Percentiles rank a stretch among this genome's conserved stretches.
phyloP scores from a whole-genome alignment of 345 rosid species.

The Abelmoschus esculentus region DNA sequence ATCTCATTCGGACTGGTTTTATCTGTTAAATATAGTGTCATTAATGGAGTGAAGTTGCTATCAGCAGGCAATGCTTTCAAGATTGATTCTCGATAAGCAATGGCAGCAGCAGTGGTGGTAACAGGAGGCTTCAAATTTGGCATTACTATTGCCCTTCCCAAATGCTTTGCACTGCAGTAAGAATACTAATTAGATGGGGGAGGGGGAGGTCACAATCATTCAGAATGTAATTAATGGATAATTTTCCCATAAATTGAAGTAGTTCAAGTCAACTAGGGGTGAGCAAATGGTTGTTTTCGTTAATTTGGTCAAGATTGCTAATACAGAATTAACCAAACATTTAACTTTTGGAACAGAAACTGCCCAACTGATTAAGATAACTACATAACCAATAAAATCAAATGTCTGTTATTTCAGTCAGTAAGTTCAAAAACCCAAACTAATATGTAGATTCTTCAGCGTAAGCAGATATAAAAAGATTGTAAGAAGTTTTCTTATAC shows the following conservation, averaged over 20 bases:
- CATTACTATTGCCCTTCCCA: conserved; percentile 87
- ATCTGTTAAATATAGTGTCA: conserved; percentile 94
- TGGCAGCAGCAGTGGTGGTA: conserved; percentile 65
- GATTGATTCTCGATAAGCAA: conserved; percentile 55
- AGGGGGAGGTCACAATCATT: background rate
- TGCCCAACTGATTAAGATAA: too few species aligned
- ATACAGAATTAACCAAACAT: background rate
- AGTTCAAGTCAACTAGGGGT: background rate
- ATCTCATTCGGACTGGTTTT: conserved; percentile 76
- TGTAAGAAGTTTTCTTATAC: too few species aligned
- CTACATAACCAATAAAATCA: too few species aligned
- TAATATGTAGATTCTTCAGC: too few species aligned
- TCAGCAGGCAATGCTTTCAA: conserved; percentile 49
- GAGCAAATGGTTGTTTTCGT: background rate
- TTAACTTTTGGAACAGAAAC: background rate
- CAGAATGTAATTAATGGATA: background rate
- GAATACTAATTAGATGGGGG: background rate
- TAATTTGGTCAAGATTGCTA: background rate
- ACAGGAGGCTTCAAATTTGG: conserved; percentile 91
- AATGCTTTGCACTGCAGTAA: conserved; percentile 48
- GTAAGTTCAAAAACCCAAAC: too few species aligned
- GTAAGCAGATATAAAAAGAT: too few species aligned
- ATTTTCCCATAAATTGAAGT: background rate
- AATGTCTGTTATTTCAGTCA: too few species aligned
- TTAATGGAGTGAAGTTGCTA: conserved; percentile 68